phyloP scores from a whole-genome alignment of 2,329 filamentous ascomycete genomes.

The Neopestalotiopsis sp. region DNA sequence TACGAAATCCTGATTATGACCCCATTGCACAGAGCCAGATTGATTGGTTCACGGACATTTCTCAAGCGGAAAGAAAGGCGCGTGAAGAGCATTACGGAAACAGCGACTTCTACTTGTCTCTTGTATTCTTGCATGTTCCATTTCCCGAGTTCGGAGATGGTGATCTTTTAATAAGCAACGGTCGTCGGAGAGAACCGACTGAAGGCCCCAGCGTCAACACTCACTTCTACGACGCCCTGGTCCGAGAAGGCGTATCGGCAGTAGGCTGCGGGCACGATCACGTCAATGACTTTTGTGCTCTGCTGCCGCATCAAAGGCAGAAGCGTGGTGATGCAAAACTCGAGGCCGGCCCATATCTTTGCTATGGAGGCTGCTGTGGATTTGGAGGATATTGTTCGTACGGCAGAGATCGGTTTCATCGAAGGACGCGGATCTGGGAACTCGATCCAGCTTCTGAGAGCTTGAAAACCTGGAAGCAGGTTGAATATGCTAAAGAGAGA shows the following conservation, averaged over 20 bases:
- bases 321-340: conserved; percentile 22
- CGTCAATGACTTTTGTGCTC: conserved; percentile 38
- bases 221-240: conserved; percentile 36
- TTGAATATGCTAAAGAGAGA: conserved; percentile 35
- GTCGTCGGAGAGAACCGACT: conserved; percentile 33
- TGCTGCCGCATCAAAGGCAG: conserved; percentile 25
- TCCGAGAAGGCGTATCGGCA: conserved; percentile 31
- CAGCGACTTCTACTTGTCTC: conserved; percentile 28
- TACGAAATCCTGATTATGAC: conserved; percentile 32
- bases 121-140: conserved; percentile 35
- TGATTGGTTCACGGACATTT: conserved; percentile 34
- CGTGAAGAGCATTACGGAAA: conserved; percentile 21
- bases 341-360: conserved; percentile 35
- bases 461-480: conserved; percentile 36
- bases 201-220: conserved; percentile 36
- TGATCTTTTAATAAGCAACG: conserved; percentile 29
- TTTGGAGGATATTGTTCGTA: conserved; percentile 38
- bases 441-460: conserved; percentile 27
- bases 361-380: conserved; percentile 34
- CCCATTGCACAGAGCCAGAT: conserved; percentile 37
- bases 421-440: conserved; percentile 36
- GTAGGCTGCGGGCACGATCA: conserved; percentile 39
- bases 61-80: conserved; percentile 30
- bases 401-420: conserved; percentile 32
- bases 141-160: conserved; percentile 33